Conservation (phyloP, 2,329 filamentous ascomycete genomes). For the Acrocalymma vagum region DNA sequence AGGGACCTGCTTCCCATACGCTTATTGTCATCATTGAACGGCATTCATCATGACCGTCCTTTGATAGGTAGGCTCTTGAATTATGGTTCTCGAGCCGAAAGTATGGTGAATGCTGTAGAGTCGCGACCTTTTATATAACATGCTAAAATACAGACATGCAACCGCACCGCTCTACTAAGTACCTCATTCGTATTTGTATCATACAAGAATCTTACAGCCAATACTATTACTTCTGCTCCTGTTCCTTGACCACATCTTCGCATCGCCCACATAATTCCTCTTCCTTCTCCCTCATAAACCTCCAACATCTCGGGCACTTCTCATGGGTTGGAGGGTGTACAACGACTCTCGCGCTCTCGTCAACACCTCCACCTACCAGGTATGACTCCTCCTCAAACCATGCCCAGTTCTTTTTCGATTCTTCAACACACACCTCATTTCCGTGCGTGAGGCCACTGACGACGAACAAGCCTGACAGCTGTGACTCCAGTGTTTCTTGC, state of each 20-base stretch:
- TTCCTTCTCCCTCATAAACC: constrained; percentile 74
- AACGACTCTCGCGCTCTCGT: constrained; percentile 31
- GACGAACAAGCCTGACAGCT: constrained; percentile 53
- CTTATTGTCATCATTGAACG: no score
- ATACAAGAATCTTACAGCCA: no score
- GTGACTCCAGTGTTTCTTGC: constrained; percentile 15
- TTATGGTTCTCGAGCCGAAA: no score
- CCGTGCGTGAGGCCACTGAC: constrained; percentile 47
- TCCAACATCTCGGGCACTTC: constrained; percentile 93
- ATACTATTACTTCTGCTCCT: no score
- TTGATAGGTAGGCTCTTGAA: no score
- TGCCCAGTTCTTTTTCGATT: constrained; percentile 14
- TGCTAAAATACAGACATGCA: no score
- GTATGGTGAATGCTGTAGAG: no score
- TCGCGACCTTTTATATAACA: no score
- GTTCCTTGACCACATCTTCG: constrained; percentile 65
- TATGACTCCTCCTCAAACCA: constrained; percentile 30
- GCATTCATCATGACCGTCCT: no score
- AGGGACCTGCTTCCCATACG: no score
- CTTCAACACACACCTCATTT: constrained; percentile 6
- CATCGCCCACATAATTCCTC: constrained; percentile 78
- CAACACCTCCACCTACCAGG: constrained; percentile 36
- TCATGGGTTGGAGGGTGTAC: constrained; percentile 57
- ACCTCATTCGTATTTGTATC: no score
- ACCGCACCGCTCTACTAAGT: no score